These are phyloP conservation scores for Smallanthus sonchifolius DNA, from an alignment of 129 eudicot species.

Conservation along the genomic window DNA sequence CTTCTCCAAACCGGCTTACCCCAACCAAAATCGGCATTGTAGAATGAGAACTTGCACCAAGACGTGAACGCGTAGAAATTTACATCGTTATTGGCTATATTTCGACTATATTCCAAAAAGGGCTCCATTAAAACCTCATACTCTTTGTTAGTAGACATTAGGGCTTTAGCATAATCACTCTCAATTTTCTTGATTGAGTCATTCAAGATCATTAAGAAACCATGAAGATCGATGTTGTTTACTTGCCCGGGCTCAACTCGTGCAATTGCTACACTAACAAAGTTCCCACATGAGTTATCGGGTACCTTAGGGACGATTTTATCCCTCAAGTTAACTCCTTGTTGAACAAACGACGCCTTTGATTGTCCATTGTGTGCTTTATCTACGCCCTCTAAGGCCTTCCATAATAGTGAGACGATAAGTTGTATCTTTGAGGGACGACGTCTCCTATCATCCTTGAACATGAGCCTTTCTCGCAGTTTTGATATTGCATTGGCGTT, in stretches of 20 bases:
- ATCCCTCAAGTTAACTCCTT: slow-evolving; percentile 19
- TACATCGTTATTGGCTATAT: background rate
- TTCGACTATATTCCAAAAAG: background rate
- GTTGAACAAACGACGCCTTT: background rate
- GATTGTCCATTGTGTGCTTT: slow-evolving; percentile 3
- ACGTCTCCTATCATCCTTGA: background rate
- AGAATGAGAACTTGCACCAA: slow-evolving; percentile 24
- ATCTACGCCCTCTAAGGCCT: slow-evolving; percentile 18
- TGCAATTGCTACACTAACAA: background rate
- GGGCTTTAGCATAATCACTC: background rate
- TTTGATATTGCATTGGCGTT: slow-evolving; percentile 12
- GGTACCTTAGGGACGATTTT: slow-evolving; percentile 17
- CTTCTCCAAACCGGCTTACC: slow-evolving; percentile 26
- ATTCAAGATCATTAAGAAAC: background rate
- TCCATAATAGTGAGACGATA: slow-evolving; percentile 15
- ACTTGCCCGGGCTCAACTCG: background rate
- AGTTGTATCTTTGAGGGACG: slow-evolving; percentile 18
- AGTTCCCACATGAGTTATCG: slow-evolving; percentile 4
- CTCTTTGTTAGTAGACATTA: background rate
- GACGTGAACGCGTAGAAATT: slow-evolving; percentile 18
- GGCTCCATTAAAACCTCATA: background rate
- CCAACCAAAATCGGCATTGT: slow-evolving; percentile 28
- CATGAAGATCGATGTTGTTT: background rate
- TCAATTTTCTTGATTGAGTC: background rate
- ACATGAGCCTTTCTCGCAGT: background rate